phyloP scores from a whole-genome alignment of 257 asterid species.

The Solanum rostratum region DNA sequence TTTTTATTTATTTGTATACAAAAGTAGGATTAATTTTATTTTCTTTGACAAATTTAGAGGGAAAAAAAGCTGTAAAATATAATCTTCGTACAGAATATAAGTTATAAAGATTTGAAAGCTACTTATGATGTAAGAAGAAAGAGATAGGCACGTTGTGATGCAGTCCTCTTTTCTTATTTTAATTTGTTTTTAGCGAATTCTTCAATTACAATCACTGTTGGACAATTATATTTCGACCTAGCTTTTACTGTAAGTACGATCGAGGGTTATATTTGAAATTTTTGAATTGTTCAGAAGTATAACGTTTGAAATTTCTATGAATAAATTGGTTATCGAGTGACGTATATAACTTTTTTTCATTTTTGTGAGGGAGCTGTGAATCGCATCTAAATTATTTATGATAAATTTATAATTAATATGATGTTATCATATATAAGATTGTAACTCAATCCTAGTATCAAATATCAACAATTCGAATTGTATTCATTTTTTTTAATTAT shows the following conservation, averaged over 20 bases:
- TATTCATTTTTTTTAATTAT: background rate
- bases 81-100: conserved; percentile 21
- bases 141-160: conserved; percentile 27
- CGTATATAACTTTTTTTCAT: too few relatives aligned
- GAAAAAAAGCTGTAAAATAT: background rate
- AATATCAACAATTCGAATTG: background rate
- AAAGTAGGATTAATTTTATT: background rate
- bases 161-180: background rate
- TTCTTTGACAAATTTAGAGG: background rate
- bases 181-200: background rate
- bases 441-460: background rate
- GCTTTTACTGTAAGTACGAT: rapidly evolving
- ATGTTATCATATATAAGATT: background rate
- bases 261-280: background rate
- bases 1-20: background rate
- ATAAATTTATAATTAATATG: background rate
- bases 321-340: background rate
- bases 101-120: conserved; percentile 26
- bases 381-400: background rate
- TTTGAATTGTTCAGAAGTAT: background rate
- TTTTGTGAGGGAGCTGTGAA: background rate
- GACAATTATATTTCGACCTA: background rate
- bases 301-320: background rate
- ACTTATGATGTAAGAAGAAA: conserved; percentile 27
- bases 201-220: background rate